Base-by-base conservation (phyloP, 495 filamentous ascomycete genomes). In the Glarea lozoyensis region DNA sequence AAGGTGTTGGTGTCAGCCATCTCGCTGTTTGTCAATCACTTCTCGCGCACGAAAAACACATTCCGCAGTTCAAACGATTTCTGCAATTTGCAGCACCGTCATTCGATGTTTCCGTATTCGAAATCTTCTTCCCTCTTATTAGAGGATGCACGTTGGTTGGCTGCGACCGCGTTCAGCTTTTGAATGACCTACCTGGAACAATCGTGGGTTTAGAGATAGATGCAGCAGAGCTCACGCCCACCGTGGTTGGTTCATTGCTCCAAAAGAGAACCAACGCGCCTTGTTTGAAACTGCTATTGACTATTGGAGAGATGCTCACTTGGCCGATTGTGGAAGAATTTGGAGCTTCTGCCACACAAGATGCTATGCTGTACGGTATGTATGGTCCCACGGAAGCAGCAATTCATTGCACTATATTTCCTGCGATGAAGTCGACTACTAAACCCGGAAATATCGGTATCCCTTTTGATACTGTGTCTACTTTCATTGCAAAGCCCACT, bases 221-320 rank as follows among this genome's bases (percentile, higher is more conserved):
- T 53, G 86, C 81, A 2, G 83, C 79, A 33, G 87, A 92, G 61
- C 60, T 93, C 31, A 92, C 87, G 1, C 87, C 87, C 0, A 88
- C 86, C 1, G 87, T 92, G 4, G 82, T 77, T 0, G 75, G 76
- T 3, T 82, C 75, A 31, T 54, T 92, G 10, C 60, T 94, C 15
- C 69, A 71, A 10, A 74, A 62, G 4, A 70, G 82, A 32, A 54
- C 67, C 1, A 69, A 67, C 15, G 82, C 76, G 0, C 87, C 87
- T 0, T 56, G 60, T 0, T 54, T 94, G 25, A 66, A 65, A 18
- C 57, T 84, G 1, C 66, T 93, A 1, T 61, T 92, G 10, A 92
- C 87, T 0, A 93, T 92, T 49, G 87, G 87, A 3, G 87, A 94
- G 61, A 90, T 88, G 84, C 73, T 94, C 19, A 88, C 84, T 0